Base-by-base conservation (phyloP, 805 yeast genomes). In the Zygoascus biomembranicola region DNA sequence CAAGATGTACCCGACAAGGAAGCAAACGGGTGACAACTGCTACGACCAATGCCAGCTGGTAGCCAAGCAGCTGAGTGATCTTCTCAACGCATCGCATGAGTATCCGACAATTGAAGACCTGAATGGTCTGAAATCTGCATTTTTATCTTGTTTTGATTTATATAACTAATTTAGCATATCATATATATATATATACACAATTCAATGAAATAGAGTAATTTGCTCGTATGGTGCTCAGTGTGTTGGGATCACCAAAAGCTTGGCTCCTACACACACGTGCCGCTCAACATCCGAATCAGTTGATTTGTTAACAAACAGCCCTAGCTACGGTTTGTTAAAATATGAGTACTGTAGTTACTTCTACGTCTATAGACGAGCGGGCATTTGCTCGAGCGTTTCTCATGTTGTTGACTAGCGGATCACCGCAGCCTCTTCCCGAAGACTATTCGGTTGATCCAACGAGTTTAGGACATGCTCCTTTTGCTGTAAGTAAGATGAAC, bases 331-430 rank as follows among this genome's bases (percentile, higher is more conserved):
- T 6, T 23, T 4, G 28, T 23, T 4, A 4, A 5, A 4, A 4
- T 13, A 35, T 35, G 39, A 35, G 39, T n/a, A 13, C 10, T 35
- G 3, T 8, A 35, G 16, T n/a, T 35, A 5, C 39, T 35, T 13
- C 39, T 35, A 35, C 39, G 13, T 13, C 39, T 35, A 13, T 8
- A 5, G 39, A 35, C 5, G 61, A 59, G 39, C 32, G 44, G 19
- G 47, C 56, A 37, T 59, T 57, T 48, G 56, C 51, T 16, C 52
- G 50, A 39, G 55, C 61, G 26, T 58, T 48, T 37, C 35, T 58
- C 8, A 50, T 51, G 14, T 56, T 59, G 11, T 49, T 58, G 14
- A 42, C 51, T 20, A 48, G 54, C 11, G 46, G 37, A 39, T 51
- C 43, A 11, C 47, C 57, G 1, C 45, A 41, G 18, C 54, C 51